These are phyloP conservation scores for Beta lomatogona DNA, from an alignment of 179 eudicot genomes.

Conservation along the genomic window DNA sequence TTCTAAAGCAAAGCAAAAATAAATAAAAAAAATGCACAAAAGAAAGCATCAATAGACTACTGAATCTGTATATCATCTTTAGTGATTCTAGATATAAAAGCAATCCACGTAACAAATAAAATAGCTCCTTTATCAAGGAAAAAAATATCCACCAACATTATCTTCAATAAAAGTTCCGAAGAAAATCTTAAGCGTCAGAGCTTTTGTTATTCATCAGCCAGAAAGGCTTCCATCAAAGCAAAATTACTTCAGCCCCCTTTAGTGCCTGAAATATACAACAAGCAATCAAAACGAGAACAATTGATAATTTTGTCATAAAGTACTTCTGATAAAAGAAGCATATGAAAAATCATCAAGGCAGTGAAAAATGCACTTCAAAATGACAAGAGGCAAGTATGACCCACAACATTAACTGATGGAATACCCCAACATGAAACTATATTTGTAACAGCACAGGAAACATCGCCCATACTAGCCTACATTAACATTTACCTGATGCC, in stretches of 20 bases:
- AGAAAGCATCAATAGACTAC: neutral
- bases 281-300: neutral
- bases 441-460: neutral
- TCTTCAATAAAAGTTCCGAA: conserved; percentile 19
- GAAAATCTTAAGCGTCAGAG: conserved; percentile 18
- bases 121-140: conserved; percentile 1
- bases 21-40: neutral
- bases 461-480: too few species aligned
- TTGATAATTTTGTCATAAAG: neutral
- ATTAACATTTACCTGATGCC: neutral
- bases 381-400: neutral
- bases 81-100: neutral
- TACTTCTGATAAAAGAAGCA: neutral
- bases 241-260: conserved; percentile 17
- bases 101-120: neutral
- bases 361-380: neutral
- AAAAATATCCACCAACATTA: conserved; percentile 7
- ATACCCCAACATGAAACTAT: neutral
- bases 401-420: neutral
- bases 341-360: neutral
- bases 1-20: neutral
- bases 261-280: conserved; percentile 38
- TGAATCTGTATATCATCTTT: conserved; percentile 3
- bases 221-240: conserved; percentile 4
- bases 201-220: conserved; percentile 28